A percentile compares a stretch with the other conserved stretches of the same genome.
Evolutionary conservation across 2,329 filamentous ascomycete genomes (phyloP).

Genomic region (Meredithiella fracta): DNA sequence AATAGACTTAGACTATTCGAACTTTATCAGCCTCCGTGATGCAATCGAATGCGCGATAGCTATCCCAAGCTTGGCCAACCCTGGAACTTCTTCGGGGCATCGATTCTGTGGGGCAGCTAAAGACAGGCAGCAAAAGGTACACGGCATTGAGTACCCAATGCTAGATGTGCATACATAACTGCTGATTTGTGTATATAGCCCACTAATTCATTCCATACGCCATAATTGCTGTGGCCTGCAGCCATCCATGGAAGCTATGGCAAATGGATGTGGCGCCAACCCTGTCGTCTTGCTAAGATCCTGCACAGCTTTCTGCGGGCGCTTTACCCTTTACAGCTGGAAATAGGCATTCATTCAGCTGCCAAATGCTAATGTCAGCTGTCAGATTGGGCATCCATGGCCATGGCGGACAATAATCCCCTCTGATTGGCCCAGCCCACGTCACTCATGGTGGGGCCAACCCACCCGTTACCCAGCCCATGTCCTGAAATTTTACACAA

Average conservation of each 20-base stretch:
- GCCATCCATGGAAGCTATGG: background rate
- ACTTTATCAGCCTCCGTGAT: background rate
- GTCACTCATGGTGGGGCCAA: conserved; percentile 10
- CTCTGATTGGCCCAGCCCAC: conserved; percentile 4
- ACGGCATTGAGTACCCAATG: conserved; percentile 1
- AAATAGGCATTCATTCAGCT: background rate
- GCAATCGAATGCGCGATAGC: background rate
- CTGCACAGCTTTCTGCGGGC: background rate
- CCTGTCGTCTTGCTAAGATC: background rate
- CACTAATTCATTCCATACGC: too few species aligned
- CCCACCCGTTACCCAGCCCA: conserved; percentile 12
- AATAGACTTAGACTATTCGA: background rate
- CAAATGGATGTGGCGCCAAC: background rate
- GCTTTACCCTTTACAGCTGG: background rate
- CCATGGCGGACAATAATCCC: background rate
- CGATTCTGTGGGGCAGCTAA: background rate
- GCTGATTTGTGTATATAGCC: too few species aligned
- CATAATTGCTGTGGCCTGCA: background rate
- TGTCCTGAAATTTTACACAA: conserved; percentile 17
- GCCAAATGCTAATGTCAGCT: background rate
- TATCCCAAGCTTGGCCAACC: background rate
- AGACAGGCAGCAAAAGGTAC: conserved; percentile 7
- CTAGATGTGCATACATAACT: background rate
- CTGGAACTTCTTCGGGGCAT: background rate
- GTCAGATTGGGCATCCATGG: background rate